Evolutionary conservation across 2,329 filamentous ascomycete genomes (phyloP), one percentile per base, ranked within the genome.

Genomic region (Westerdykella sp.): DNA sequence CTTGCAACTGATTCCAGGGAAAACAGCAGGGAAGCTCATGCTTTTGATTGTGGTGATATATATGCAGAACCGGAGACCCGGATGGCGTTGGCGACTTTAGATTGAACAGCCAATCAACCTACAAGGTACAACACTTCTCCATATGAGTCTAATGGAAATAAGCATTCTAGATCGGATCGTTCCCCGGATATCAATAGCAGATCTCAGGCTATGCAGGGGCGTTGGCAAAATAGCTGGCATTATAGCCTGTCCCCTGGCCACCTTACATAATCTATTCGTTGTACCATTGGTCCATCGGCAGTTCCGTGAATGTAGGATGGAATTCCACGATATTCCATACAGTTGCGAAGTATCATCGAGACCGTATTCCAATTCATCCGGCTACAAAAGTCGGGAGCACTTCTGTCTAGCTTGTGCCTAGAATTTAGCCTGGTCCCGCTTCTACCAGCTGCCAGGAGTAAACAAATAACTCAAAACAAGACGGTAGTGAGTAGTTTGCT

Each of bases 31-130:
- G 42, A 34, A 47, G 39, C 9, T 14, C 30, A 43, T n/a, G 18
- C 13, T 32, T 21, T 30, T 28, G 34, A 15, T 15, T 37, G 30
- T 22, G 16, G 39, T 21, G n/a, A 7, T 13, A 37, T 42, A 25
- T 18, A 37, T 15, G 32, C 31, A 39, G 35, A 47, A 49, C 59
- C 58, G 55, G 59, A 23, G 50, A 56, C 56, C 54, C 53, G 54
- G 55, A 42, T 14, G 60, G 44, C 46, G 44, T 49, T 37, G 36
- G 41, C 40, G 34, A 28, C 7, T 42, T 46, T 15, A 28, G 46
- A 45, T 46, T 34, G 47, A 28, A 43, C 46, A 50, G 43, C 45
- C 42, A 43, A 44, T 23, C 25, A 40, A 34, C 55, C 56, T 57
- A 37, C 50, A 14, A 48, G 45, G 38, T 43, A 51, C 54, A 35